A percentile compares a stretch with the other conserved stretches of the same genome.
Conservation (phyloP, 805 yeast genomes). For the Cephaloascus fragrans region DNA sequence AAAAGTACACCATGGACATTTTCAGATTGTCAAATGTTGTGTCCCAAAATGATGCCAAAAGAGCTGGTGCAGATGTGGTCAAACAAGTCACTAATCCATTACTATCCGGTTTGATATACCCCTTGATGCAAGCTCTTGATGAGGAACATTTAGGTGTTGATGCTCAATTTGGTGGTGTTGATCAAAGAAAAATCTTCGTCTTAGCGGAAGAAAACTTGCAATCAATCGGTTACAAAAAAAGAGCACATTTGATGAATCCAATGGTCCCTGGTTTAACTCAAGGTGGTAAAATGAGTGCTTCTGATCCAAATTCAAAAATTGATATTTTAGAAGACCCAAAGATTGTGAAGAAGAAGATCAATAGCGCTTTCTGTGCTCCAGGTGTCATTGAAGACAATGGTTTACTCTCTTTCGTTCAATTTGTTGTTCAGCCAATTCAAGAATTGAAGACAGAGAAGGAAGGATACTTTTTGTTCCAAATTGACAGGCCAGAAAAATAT, state of each 20-base stretch:
- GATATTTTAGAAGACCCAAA: conserved; percentile 88
- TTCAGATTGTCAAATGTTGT: conserved; percentile 79
- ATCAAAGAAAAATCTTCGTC: conserved; percentile 95
- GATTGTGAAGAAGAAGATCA: conserved; percentile 79
- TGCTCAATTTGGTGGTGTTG: conserved; percentile 98
- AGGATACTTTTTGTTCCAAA: conserved; percentile 52
- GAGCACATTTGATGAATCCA: conserved; percentile 97
- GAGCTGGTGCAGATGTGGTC: conserved; percentile 99
- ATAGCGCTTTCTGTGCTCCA: conserved; percentile 91
- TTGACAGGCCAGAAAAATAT: conserved; percentile 91
- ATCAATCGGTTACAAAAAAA: conserved; percentile 83
- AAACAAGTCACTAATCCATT: conserved; percentile 94
- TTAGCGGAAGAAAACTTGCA: conserved; percentile 93
- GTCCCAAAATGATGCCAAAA: conserved; percentile 90
- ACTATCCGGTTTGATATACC: conserved; percentile 88
- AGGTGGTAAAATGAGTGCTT: conserved; percentile 98
- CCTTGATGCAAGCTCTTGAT: conserved; percentile 97
- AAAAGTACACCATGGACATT: conserved; percentile 79
- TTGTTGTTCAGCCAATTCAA: conserved; percentile 78
- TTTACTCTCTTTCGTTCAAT: conserved; percentile 73
- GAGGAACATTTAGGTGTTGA: conserved; percentile 85
- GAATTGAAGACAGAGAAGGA: conserved; percentile 53
- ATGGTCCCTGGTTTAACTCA: conserved; percentile 97
- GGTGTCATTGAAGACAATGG: conserved; percentile 89
- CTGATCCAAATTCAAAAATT: conserved; percentile 96